A percentile compares a stretch with the other conserved stretches of the same genome.
phyloP scores from a whole-genome alignment of 2,329 filamentous ascomycete species.

The Trichothecium roseum region DNA sequence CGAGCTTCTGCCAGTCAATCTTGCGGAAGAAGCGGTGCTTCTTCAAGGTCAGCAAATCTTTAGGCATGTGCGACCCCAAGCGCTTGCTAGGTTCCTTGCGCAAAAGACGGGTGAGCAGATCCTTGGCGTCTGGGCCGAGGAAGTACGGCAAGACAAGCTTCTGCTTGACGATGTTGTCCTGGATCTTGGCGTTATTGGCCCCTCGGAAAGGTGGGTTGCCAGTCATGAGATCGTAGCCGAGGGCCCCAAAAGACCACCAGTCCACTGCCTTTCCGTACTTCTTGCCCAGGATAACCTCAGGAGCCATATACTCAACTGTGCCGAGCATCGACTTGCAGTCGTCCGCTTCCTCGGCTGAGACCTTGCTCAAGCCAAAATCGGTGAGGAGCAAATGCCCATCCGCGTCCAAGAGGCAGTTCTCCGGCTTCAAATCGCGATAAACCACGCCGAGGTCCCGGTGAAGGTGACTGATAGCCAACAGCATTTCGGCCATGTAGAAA shows the following conservation, averaged over 20 bases:
- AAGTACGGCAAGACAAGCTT: constrained; percentile 87
- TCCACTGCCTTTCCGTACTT: constrained; percentile 92
- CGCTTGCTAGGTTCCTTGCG: constrained; percentile 89
- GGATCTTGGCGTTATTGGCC: constrained; percentile 86
- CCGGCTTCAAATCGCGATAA: constrained; percentile 94
- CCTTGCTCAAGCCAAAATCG: constrained; percentile 95
- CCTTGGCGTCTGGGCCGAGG: constrained; percentile 83
- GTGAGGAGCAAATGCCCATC: constrained; percentile 90
- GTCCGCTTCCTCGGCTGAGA: constrained; percentile 58
- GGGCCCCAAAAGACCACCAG: constrained; percentile 95
- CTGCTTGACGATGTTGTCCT: constrained; percentile 90
- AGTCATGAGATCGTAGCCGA: constrained; percentile 87
- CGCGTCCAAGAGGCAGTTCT: constrained; percentile 88
- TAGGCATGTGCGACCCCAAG: constrained; percentile 78
- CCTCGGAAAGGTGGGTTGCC: constrained; percentile 86
- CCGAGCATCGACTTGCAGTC: constrained; percentile 83
- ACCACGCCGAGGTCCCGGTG: constrained; percentile 88
- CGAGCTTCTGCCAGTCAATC: constrained; percentile 88
- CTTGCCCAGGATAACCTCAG: constrained; percentile 79
- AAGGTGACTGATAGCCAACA: constrained; percentile 84
- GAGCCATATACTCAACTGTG: constrained; percentile 98
- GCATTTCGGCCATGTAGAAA: constrained; percentile 98
- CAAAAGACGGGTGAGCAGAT: constrained; percentile 78
- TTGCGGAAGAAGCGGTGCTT: constrained; percentile 93
- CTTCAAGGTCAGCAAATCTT: constrained; percentile 78